Percentiles rank a stretch among this genome's conserved stretches.
These are phyloP conservation scores for Ustilago bromivora DNA, from an alignment of 1,284 basidiomycete species.

Conservation along the genomic window DNA sequence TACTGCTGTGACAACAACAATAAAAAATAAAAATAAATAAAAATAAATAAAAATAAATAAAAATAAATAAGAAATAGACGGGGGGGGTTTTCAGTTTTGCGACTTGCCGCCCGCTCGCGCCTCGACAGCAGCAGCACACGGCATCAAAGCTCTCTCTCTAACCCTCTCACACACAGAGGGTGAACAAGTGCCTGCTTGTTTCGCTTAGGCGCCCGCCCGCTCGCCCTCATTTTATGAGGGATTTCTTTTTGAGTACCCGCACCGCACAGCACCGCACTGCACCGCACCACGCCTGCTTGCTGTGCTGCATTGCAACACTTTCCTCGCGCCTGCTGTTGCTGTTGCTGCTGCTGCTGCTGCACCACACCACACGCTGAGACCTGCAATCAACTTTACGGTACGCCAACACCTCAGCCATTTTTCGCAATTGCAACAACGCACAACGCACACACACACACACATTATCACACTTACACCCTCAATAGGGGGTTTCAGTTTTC, in stretches of 20 bases:
- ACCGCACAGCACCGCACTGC: not conserved
- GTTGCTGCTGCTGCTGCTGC: not conserved
- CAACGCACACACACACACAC: not conserved
- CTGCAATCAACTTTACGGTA: constrained; percentile 3
- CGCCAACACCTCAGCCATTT: not conserved
- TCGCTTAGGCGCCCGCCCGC: not conserved
- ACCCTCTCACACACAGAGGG: not conserved
- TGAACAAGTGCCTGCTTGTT: constrained; percentile 1
- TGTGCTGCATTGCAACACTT: not conserved
- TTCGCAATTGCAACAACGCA: not conserved
- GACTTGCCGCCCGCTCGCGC: not conserved
- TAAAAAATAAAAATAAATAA: no score
- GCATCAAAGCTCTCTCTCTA: not conserved
- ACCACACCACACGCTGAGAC: not conserved
- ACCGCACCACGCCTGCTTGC: no score
- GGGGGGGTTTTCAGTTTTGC: not conserved
- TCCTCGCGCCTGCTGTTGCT: not conserved
- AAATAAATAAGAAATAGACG: not conserved
- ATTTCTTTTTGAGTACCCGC: not conserved
- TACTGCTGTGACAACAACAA: no score
- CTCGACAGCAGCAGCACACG: not conserved
- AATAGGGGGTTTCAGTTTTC: no score
- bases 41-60: no score
- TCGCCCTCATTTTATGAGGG: not conserved
- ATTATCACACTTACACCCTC: not conserved